Evolutionary conservation across 163 green algal species (phyloP), one percentile per base, ranked within the genome.

Genomic region (Volvox carteri): DNA sequence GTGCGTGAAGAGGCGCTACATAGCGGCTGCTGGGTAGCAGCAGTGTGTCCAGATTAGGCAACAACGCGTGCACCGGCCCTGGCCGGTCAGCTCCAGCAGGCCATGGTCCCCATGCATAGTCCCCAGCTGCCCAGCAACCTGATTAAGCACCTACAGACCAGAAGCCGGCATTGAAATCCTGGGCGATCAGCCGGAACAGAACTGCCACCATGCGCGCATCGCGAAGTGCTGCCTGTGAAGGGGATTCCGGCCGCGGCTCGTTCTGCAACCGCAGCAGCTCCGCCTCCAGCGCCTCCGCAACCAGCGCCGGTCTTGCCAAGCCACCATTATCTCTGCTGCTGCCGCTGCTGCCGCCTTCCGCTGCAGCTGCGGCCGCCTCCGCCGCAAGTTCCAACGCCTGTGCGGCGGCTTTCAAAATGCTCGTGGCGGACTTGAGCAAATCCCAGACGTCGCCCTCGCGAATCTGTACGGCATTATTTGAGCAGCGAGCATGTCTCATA

Each of bases 391-490:
- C 78, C 78, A 78, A 37, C 4, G 56, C 56, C 78, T 65, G 23
- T 41, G 56, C 78, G 30, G 90, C 50, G 1, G 86, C 81, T 2
- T 60, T 37, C 21, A 93, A 68, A 23, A 92, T 68, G 60, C 90
- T 86, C 0, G 41, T 41, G n/a, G 93, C 87, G 21, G 85, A 76
- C n/a, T 56, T 74, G 1, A 95, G 73, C 39, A 80, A 21, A 52
- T 93, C 74, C 92, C 92, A 95, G 33, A 91, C 88, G 50, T 93
- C 86, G 30, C 92, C 90, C 70, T 94, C 91, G 1, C 85, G 85
- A 50, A 86, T 76, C 78, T 86, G 58, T 7, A 75, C 8, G 65
- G 33, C 12, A 35, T 41, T 39, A 42, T 41, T 41, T 23, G 25
- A 4, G 16, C 2, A 4, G 62, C 3, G 23, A 73, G 62, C 28